phyloP scores from a whole-genome alignment of 495 filamentous ascomycete species.

The Glutinoglossum americanum region DNA sequence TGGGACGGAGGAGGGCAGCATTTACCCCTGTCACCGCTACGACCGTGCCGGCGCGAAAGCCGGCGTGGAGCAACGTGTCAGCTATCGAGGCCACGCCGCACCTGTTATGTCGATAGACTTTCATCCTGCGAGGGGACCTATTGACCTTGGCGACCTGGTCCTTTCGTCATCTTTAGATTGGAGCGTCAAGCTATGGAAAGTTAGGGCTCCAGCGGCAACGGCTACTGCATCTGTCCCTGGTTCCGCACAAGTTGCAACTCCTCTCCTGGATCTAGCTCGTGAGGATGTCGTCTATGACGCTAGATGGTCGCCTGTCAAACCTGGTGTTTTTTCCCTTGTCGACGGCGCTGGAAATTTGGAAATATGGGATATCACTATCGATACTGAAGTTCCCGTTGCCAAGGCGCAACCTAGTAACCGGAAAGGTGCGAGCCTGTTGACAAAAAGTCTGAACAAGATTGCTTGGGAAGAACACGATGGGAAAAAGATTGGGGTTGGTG shows the following conservation, averaged over 20 bases:
- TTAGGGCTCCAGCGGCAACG: constrained; percentile 46
- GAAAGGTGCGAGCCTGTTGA: constrained; percentile 26
- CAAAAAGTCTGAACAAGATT: constrained; percentile 72
- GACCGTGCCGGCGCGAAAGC: constrained; percentile 92
- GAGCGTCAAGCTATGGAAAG: constrained; percentile 93
- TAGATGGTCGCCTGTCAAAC: constrained; percentile 76
- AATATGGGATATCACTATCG: constrained; percentile 82
- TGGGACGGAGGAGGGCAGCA: constrained; percentile 86
- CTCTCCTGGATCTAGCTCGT: constrained; percentile 69
- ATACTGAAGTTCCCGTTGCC: constrained; percentile 75
- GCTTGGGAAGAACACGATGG: constrained; percentile 87
- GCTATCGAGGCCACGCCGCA: constrained; percentile 71
- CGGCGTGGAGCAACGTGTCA: constrained; percentile 67
- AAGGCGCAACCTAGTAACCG: constrained; percentile 44
- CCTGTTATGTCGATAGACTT: constrained; percentile 93
- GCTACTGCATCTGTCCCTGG: constrained; percentile 8
- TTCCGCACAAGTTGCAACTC: constrained; percentile 30
- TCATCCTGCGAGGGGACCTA: constrained; percentile 71
- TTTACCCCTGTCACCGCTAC: constrained; percentile 91
- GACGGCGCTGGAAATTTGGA: constrained; percentile 87
- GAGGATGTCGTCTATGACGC: constrained; percentile 96
- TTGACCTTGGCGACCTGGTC: constrained; percentile 90
- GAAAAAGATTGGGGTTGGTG: constrained; percentile 65
- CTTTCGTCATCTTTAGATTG: constrained; percentile 76
- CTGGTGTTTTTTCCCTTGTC: constrained; percentile 80